A percentile compares a stretch with the other conserved stretches of the same genome.
phyloP scores from a whole-genome alignment of 2,329 filamentous ascomycete species.

The Aspergillus caelatus region DNA sequence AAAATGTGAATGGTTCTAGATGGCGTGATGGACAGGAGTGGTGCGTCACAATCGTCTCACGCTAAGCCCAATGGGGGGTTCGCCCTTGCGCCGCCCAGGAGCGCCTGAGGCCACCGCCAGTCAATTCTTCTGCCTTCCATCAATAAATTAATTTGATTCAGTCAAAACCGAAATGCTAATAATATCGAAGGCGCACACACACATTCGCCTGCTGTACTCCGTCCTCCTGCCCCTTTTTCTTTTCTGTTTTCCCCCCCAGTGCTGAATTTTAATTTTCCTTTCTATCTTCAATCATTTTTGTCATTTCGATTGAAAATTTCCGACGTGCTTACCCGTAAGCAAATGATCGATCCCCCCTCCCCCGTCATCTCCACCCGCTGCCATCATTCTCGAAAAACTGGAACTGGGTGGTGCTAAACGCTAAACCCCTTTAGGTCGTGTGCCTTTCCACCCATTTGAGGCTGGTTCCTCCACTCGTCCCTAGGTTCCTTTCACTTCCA shows the following conservation, averaged over 20 bases:
- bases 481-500: background rate
- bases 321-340: slow-evolving; percentile 1
- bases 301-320: background rate
- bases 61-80: background rate
- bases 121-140: slow-evolving; percentile 4
- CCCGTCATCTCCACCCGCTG: background rate
- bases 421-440: background rate
- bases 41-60: background rate
- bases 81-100: background rate
- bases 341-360: background rate
- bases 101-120: background rate
- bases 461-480: background rate
- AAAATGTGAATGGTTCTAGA: background rate
- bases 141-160: slow-evolving; percentile 4
- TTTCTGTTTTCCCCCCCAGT: background rate
- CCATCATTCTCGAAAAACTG: background rate
- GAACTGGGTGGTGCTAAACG: background rate
- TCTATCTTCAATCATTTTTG: background rate
- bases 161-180: background rate
- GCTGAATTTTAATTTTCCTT: background rate
- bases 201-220: background rate
- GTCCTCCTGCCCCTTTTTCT: background rate
- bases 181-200: background rate
- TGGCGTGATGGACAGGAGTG: background rate
- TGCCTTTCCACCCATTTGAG: background rate